Conservation (phyloP, 306 rosid species). For the Cucurbita ficifolia region DNA sequence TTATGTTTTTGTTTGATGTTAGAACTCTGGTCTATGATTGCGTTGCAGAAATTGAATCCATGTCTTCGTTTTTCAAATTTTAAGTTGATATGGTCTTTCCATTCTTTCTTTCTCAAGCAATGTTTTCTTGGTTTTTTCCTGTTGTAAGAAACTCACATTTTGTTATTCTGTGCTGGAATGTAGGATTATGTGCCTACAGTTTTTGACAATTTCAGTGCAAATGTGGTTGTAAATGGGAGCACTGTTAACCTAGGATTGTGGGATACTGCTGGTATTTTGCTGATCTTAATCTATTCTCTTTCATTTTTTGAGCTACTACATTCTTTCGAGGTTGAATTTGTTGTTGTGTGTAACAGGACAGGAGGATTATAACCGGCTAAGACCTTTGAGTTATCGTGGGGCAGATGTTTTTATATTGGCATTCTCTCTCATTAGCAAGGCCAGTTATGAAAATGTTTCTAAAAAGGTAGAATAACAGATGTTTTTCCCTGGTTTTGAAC, state of each 20-base stretch:
- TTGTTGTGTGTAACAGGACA: conserved; percentile 20
- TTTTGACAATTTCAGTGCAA: conserved; percentile 91
- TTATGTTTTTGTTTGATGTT: not conserved
- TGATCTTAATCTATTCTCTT: not conserved
- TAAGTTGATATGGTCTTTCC: not conserved
- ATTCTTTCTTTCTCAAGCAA: not conserved
- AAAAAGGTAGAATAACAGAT: conserved; percentile 21
- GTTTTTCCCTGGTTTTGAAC: not conserved
- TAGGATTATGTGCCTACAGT: conserved; percentile 14
- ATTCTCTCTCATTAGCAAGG: conserved; percentile 44
- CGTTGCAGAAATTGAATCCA: not conserved
- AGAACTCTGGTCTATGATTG: not conserved
- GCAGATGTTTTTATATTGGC: conserved; percentile 48
- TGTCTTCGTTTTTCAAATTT: not conserved
- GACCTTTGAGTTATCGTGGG: conserved; percentile 52
- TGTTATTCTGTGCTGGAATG: conserved; percentile 10
- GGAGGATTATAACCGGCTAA: conserved; percentile 41
- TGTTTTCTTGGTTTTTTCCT: not conserved
- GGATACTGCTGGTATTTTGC: conserved; percentile 88
- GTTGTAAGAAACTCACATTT: not conserved
- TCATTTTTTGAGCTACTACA: not conserved
- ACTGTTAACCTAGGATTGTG: conserved; percentile 95
- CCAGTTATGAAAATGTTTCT: conserved; percentile 45
- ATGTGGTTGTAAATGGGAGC: conserved; percentile 91
- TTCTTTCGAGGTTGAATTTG: conserved; percentile 21